Conservation (phyloP, 192 early-diverging fungal genomes). For the Phlyctochytrium planicorne region DNA sequence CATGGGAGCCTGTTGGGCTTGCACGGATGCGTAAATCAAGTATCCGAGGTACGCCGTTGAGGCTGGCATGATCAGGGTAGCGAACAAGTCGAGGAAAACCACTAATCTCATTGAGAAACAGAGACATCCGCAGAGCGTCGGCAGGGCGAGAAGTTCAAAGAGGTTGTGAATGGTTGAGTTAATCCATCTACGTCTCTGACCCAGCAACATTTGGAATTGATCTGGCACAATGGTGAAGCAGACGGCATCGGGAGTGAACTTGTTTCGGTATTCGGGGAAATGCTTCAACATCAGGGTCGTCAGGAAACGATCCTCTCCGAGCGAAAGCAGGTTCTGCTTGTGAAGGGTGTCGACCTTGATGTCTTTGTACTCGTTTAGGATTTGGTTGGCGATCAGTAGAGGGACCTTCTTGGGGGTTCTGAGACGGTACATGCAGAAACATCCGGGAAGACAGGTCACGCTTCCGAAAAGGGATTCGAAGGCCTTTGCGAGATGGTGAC, state of each 20-base stretch:
- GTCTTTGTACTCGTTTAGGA: conserved; percentile 89
- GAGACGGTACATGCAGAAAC: conserved; percentile 98
- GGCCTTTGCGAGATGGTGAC: conserved; percentile 94
- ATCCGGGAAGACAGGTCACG: conserved; percentile 96
- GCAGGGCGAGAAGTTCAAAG: conserved; percentile 89
- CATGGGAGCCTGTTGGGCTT: conserved; percentile 51
- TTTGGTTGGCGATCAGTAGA: conserved; percentile 77
- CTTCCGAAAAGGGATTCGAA: conserved; percentile 98
- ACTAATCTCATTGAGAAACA: conserved; percentile 98
- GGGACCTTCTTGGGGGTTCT: conserved; percentile 84
- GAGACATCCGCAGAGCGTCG: conserved; percentile 94
- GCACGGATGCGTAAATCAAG: conserved; percentile 40
- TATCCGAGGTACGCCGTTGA: conserved; percentile 74
- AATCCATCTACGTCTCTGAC: conserved; percentile 97
- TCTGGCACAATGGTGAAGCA: conserved; percentile 95
- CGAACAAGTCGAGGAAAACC: conserved; percentile 90
- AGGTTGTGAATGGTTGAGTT: conserved; percentile 98
- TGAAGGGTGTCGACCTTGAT: conserved; percentile 92
- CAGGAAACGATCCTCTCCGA: conserved; percentile 98
- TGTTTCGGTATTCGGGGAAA: conserved; percentile 92
- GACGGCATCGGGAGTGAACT: conserved; percentile 86
- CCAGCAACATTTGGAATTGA: conserved; percentile 80
- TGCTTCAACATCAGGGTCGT: conserved; percentile 77
- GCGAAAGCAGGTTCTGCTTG: conserved; percentile 93
- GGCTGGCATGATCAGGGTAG: conserved; percentile 91